Evolutionary conservation across 345 rosid genomes (phyloP).

Genomic region (Ceriops zippeliana): DNA sequence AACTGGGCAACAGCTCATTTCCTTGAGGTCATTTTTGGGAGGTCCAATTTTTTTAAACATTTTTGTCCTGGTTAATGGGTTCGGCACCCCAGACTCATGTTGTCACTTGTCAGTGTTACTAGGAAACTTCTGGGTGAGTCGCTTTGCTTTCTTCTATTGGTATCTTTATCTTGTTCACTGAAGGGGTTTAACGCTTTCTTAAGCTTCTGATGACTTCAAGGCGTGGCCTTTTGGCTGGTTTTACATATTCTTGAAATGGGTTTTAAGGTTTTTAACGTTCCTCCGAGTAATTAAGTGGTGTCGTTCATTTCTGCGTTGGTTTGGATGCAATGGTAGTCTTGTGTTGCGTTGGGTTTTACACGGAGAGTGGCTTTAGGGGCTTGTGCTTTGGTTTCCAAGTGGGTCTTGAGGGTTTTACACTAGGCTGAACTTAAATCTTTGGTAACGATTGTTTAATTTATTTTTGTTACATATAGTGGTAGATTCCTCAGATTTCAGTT

Average conservation of each 20-base stretch:
- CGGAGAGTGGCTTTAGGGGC: constrained; percentile 52
- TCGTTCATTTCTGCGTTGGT: constrained; percentile 16
- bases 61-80: constrained; percentile 15
- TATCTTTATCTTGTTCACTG: not conserved
- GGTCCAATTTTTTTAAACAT: not conserved
- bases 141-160: not conserved
- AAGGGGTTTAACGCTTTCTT: not conserved
- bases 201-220: constrained; percentile 1
- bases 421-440: not conserved
- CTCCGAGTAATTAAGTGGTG: constrained; percentile 6
- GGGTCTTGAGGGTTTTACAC: constrained; percentile 21
- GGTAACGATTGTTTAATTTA: constrained; percentile 22
- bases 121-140: not conserved
- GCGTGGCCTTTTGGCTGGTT: not conserved
- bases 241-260: constrained; percentile 16
- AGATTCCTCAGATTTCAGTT: constrained; percentile 44
- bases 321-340: constrained; percentile 23
- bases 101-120: constrained; percentile 12
- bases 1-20: constrained; percentile 19
- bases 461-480: constrained; percentile 37
- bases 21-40: constrained; percentile 16
- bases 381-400: constrained; percentile 36
- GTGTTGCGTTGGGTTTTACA: constrained; percentile 41
- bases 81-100: constrained; percentile 20
- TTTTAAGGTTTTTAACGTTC: constrained; percentile 12